Base-by-base conservation (phyloP, 2,329 filamentous ascomycete genomes). In the Fusarium tricinctum region DNA sequence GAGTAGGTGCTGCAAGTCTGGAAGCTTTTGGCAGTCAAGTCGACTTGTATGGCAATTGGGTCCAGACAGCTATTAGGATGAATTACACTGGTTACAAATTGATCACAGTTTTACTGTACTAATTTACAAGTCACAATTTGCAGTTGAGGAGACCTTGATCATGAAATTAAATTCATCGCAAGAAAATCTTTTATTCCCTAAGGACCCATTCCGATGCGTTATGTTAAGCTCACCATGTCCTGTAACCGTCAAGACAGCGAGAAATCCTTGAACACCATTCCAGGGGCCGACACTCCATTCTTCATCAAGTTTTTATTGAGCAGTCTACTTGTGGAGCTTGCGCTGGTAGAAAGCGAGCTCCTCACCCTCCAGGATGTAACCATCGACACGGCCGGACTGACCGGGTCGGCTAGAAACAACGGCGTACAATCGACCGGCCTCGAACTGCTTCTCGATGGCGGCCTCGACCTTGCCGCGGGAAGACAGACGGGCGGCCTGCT, bases 331-430 rank as follows among this genome's bases (percentile, higher is more conserved):
- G 91, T 96, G 92, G 84, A 98, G 93, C 86, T 94, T 94, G 87
- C 92, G 92, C 91, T 97, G 94, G 93, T 99, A 99, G 92, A 99
- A 99, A 84, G 94, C 94, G 80, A 99, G 89, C 91, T 99, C 96
- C 85, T 99, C 96, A 79, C 96, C 96, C 91, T 99, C 96, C 75
- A 99, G 89, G 83, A 99, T 91, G 88, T 99, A 99, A 75, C 96
- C 96, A 83, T 99, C 96, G 79, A 89, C 90, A 85, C 96, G 94
- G 79, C 96, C 96, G 82, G 92, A 96, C 92, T 99, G 96, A 78
- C 96, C 96, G 75, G 96, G 96, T 80, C 96, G 90, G 83, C 92
- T 96, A 77, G 95, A 89, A 78, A 99, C 86, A 76, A 97, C 92
- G 78, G 96, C 96, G 85, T 91, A 97, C 77, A 99, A 86, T 85